phyloP scores from a whole-genome alignment of 352 stramenopile species.

The Globisporangium ultimum region DNA sequence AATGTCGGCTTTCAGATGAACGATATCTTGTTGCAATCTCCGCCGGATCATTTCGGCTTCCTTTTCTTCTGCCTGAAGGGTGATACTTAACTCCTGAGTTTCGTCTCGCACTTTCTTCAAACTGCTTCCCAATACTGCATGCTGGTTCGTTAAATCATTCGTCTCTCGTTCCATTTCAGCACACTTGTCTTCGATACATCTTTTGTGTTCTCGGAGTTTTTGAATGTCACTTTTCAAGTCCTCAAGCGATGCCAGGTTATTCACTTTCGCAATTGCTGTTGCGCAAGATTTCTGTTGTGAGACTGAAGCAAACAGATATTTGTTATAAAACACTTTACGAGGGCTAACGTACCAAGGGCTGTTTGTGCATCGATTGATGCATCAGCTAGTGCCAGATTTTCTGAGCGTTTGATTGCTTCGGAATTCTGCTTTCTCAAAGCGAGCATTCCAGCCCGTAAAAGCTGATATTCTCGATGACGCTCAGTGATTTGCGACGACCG shows the following conservation, averaged over 20 bases:
- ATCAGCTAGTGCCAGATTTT: slow-evolving; percentile 18
- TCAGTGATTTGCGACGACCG: slow-evolving; percentile 31
- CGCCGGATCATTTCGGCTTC: slow-evolving; percentile 25
- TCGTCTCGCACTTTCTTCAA: slow-evolving; percentile 20
- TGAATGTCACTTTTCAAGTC: slow-evolving; percentile 24
- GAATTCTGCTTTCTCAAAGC: slow-evolving; percentile 26
- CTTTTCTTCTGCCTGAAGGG: slow-evolving; percentile 34
- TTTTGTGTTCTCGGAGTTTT: slow-evolving; percentile 43
- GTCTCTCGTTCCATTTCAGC: slow-evolving; percentile 33
- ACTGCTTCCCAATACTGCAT: slow-evolving; percentile 24
- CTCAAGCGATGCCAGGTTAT: slow-evolving; percentile 19
- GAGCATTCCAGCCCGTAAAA: slow-evolving; percentile 26
- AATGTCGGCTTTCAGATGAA: slow-evolving; percentile 29
- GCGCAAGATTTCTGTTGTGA: slow-evolving; percentile 5
- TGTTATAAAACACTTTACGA: not conserved
- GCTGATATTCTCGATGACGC: slow-evolving; percentile 28
- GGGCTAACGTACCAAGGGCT: not conserved
- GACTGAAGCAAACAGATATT: not conserved
- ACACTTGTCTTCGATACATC: slow-evolving; percentile 40
- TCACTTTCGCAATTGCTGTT: slow-evolving; percentile 10
- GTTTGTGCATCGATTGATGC: slow-evolving; percentile 16
- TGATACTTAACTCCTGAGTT: slow-evolving; percentile 23
- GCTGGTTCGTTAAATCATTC: slow-evolving; percentile 20
- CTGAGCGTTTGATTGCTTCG: slow-evolving; percentile 16
- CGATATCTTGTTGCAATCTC: slow-evolving; percentile 30